A percentile compares a stretch with the other conserved stretches of the same genome.
phyloP scores from a whole-genome alignment of 2,329 filamentous ascomycete genomes.

The Fusarium sp. region DNA sequence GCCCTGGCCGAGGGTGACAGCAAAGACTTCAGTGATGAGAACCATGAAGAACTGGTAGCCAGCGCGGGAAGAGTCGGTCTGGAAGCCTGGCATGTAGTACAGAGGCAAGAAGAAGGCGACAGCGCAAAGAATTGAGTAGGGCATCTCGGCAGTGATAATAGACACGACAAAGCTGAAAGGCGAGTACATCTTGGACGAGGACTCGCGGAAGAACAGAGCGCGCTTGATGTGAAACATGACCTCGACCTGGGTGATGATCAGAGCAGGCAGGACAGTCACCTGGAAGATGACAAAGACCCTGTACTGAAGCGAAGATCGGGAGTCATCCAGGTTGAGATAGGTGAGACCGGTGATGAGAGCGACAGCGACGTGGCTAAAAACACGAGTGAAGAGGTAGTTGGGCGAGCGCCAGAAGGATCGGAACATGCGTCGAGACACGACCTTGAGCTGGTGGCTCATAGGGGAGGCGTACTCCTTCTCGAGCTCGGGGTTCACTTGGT shows the following conservation, averaged over 20 bases:
- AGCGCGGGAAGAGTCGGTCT: conserved; percentile 70
- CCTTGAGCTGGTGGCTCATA: conserved; percentile 79
- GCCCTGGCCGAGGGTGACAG: conserved; percentile 81
- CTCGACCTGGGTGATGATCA: conserved; percentile 87
- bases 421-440: conserved; percentile 79
- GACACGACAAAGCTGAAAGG: conserved; percentile 81
- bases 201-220: conserved; percentile 87
- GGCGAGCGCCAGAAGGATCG: conserved; percentile 86
- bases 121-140: conserved; percentile 84
- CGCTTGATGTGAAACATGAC: conserved; percentile 82
- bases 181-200: conserved; percentile 87
- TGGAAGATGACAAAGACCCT: conserved; percentile 93
- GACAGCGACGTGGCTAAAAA: conserved; percentile 87
- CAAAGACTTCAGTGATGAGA: conserved; percentile 85
- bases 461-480: conserved; percentile 88
- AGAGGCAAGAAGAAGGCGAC: conserved; percentile 84
- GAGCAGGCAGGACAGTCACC: conserved; percentile 82
- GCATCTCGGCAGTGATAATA: conserved; percentile 86
- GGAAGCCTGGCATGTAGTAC: conserved; percentile 87
- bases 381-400: conserved; percentile 88
- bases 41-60: conserved; percentile 91
- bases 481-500: conserved; percentile 60
- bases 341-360: conserved; percentile 82
- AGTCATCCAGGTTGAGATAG: conserved; percentile 82
- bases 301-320: conserved; percentile 82